Base-by-base conservation (phyloP, 352 stramenopile species). In the Salisapilia sapeloensis region DNA sequence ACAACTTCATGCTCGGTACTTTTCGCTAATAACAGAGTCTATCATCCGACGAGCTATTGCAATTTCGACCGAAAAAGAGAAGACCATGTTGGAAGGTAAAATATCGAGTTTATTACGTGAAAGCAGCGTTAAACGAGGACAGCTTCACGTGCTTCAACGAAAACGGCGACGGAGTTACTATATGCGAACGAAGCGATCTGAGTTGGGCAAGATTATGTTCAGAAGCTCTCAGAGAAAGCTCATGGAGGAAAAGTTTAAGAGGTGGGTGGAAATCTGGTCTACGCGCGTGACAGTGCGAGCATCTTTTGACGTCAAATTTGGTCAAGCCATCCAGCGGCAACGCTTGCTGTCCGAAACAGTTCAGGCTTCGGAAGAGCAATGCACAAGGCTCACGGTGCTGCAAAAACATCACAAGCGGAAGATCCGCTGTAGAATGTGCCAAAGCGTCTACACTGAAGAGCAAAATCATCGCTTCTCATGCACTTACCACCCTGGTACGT, bases 381-480 rank as follows among this genome's bases (percentile, higher is more conserved):
- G 20, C 1, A 65, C 58, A 7, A 64, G 47, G 29, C 41, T 79
- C 2, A 62, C 67, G 3, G 44, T 71, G 1, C 35, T 86, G 22
- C 67, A 79, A 29, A 44, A 69, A 20, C 53, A 81, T 18, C 71
- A 86, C 15, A 56, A 62, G 29, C 52, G 60, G 3, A 34, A 43
- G n/a, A 10, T 76, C 2, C 42, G 56, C 18, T 86, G 71, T 30
- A 56, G 67, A 4, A 39, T 86, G 7, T 86, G 71, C 38, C 53
- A 61, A 19, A 37, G 41, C 10, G 55, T 64, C 29, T 86, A 84
- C 48, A 70, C 71, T 1, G 67, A 86, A 27, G 57, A 64, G 13
- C 67, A 83, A 24, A 86, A 86, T 38, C 67, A 62, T 22, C 48
- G 56, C 3, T 78, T 56, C 24, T 50, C 67, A 9, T 86, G 71